Conservation (phyloP, 148 eudicot genomes). For the Rhododendron ferrugineum region DNA sequence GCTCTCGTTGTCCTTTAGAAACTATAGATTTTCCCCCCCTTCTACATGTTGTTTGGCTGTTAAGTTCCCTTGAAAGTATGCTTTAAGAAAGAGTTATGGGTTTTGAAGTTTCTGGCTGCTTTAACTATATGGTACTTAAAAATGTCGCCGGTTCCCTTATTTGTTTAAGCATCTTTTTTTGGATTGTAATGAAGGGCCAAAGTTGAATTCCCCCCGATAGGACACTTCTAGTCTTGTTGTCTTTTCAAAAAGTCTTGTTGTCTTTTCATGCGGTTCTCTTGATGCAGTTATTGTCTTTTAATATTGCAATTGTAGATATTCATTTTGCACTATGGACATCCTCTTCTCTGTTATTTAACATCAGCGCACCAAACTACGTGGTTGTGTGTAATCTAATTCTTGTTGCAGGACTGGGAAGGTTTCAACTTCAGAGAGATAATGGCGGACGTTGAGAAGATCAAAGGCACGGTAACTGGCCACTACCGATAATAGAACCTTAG, state of each 20-base stretch:
- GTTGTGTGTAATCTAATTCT: conserved; percentile 7
- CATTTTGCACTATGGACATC: background rate
- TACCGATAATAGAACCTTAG: background rate
- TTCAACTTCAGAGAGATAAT: conserved; percentile 78
- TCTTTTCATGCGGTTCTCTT: background rate
- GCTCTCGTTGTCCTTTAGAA: background rate
- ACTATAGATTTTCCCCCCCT: background rate
- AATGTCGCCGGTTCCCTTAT: background rate
- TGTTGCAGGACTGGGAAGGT: conserved; percentile 93
- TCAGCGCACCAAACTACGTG: conserved; percentile 3
- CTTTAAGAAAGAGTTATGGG: background rate
- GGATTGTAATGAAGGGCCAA: background rate
- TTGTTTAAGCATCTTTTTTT: background rate
- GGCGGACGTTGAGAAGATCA: conserved; percentile 93
- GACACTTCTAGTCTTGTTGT: background rate
- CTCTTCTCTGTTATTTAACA: background rate
- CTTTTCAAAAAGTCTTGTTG: background rate
- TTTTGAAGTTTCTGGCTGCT: conserved; percentile 2
- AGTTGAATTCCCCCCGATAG: background rate
- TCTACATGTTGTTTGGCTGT: background rate
- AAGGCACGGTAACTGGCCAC: conserved; percentile 66
- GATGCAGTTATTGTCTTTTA: background rate
- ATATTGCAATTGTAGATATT: background rate
- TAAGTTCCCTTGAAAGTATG: background rate
- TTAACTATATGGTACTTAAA: background rate